phyloP scores from a whole-genome alignment of 2,329 filamentous ascomycete genomes.

The Fonsecaea erecta region DNA sequence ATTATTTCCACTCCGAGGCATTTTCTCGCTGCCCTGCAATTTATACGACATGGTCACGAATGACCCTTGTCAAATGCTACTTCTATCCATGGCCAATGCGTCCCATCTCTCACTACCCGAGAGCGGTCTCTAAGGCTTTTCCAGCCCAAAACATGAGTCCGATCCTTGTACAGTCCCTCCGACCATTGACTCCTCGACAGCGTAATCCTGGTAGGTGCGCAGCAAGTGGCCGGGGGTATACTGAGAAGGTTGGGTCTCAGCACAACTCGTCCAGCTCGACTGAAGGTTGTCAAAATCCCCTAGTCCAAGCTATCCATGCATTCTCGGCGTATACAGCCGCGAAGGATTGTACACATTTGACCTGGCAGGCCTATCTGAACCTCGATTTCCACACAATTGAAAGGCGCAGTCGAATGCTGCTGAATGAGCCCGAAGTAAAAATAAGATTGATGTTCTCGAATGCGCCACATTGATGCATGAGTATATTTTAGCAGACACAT shows the following conservation, averaged over 20 bases:
- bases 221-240: background rate
- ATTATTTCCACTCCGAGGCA: background rate
- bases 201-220: background rate
- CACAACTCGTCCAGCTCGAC: background rate
- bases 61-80: background rate
- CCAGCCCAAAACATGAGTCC: background rate
- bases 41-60: background rate
- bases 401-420: background rate
- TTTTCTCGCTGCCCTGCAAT: background rate
- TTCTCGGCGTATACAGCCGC: background rate
- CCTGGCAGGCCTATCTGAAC: background rate
- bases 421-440: background rate
- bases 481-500: constrained; percentile 17
- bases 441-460: constrained; percentile 10
- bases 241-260: background rate
- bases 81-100: background rate
- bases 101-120: background rate
- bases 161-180: background rate
- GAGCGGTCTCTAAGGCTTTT: background rate
- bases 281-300: background rate
- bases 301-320: background rate
- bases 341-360: background rate
- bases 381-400: background rate
- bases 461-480: constrained; percentile 15
- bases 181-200: background rate